A percentile compares a stretch with the other conserved stretches of the same genome.
phyloP scores from a whole-genome alignment of 192 early-diverging fungal species.

The Phlyctochytrium planicorne region DNA sequence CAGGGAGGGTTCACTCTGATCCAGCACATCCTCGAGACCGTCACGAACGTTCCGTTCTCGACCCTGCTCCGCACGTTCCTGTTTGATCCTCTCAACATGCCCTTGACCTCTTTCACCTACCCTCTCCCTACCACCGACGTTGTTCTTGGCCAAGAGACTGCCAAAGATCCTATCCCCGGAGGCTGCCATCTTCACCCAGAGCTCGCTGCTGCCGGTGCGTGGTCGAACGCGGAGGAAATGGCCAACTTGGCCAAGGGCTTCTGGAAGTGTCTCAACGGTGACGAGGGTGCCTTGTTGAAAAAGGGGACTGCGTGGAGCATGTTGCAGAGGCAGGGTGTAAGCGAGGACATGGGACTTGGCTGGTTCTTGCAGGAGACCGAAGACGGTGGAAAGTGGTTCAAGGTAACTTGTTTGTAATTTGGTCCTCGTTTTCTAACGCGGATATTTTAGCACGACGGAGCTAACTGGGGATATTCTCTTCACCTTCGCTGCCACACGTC shows the following conservation, averaged over 20 bases:
- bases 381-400: neutral
- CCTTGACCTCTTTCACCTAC: conserved; percentile 20
- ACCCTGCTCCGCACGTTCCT: conserved; percentile 22
- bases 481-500: neutral
- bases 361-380: neutral
- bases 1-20: conserved; percentile 28
- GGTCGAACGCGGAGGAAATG: conserved; percentile 35
- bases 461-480: neutral
- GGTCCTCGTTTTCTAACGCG: neutral
- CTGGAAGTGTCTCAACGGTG: neutral
- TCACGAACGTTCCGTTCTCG: conserved; percentile 27
- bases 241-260: conserved; percentile 3
- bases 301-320: neutral
- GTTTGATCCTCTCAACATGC: conserved; percentile 23
- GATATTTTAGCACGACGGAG: neutral
- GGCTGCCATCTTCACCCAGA: conserved; percentile 36
- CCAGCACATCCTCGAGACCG: conserved; percentile 33
- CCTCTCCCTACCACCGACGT: conserved; percentile 19
- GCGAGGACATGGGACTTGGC: neutral
- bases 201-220: conserved; percentile 37
- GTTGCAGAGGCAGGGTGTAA: neutral
- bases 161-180: conserved; percentile 19
- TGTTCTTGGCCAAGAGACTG: conserved; percentile 17
- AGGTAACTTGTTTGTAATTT: neutral
- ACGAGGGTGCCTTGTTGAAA: neutral